Evolutionary conservation across 352 stramenopile genomes (phyloP).

Genomic region (Phytopythium litorale): DNA sequence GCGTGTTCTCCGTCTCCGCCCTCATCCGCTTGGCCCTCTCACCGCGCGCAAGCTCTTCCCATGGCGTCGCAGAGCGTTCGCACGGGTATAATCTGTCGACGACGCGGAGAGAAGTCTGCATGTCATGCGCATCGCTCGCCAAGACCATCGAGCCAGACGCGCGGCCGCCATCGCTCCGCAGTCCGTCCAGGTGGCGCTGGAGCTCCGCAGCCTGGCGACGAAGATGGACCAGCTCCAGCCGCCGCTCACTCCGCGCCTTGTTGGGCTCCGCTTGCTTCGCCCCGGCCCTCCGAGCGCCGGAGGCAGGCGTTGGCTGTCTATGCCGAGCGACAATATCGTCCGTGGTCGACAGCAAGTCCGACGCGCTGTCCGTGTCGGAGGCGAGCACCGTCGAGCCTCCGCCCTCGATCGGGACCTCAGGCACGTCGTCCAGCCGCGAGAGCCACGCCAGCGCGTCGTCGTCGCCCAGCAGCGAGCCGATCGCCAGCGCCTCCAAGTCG

Average conservation of each 20-base stretch:
- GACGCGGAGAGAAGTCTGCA: not conserved
- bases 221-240: conserved; percentile 63
- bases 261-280: conserved; percentile 35
- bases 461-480: not conserved
- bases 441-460: conserved; percentile 3
- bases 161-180: not conserved
- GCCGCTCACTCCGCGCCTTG: conserved; percentile 44
- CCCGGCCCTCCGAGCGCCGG: not conserved
- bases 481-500: not conserved
- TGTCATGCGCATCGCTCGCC: no score
- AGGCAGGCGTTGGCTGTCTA: not conserved
- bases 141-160: not conserved
- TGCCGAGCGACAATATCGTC: not conserved
- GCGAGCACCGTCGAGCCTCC: not conserved
- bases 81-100: not conserved
- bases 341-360: not conserved
- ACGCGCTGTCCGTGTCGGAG: not conserved
- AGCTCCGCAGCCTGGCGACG: conserved; percentile 14
- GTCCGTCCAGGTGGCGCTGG: conserved; percentile 1
- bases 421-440: not conserved
- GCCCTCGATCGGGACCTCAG: not conserved
- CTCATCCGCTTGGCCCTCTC: conserved; percentile 38
- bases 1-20: conserved; percentile 52
- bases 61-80: not conserved
- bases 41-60: conserved; percentile 42